Conservation (phyloP, 208 protist genomes). For the Leishmania tarentolae region DNA sequence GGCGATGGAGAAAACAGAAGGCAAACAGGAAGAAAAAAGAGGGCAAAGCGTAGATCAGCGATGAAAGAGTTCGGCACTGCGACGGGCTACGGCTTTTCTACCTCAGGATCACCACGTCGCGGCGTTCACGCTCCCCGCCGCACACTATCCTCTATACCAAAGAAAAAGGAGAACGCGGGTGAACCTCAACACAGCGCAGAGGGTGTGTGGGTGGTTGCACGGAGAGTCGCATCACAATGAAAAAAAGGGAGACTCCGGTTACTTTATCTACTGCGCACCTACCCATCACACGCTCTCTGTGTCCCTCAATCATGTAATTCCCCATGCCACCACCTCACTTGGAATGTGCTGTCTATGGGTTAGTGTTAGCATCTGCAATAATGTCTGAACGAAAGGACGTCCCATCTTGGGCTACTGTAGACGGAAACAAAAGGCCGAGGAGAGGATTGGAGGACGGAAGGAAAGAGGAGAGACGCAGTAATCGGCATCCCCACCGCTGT, state of each 20-base stretch:
- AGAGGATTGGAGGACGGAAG: constrained; percentile 5
- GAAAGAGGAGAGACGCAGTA: constrained; percentile 9
- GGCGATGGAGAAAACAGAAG: constrained; percentile 6
- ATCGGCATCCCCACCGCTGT: neutral
- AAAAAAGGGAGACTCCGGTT: neutral
- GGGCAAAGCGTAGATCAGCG: neutral
- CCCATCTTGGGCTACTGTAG: neutral
- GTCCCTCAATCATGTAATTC: neutral
- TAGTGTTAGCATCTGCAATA: constrained; percentile 3
- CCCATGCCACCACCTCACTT: neutral
- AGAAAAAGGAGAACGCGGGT: constrained; percentile 4
- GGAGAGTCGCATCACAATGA: neutral
- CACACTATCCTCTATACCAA: neutral
- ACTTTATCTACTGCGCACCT: neutral
- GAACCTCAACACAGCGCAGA: neutral
- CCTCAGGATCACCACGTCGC: neutral
- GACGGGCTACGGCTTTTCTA: neutral
- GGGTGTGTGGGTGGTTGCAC: neutral
- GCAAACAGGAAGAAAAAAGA: constrained; percentile 9
- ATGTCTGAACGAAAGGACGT: neutral
- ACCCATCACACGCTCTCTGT: neutral
- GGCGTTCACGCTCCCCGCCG: neutral
- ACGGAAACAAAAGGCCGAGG: neutral
- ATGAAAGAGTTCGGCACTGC: neutral
- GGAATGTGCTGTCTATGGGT: constrained; percentile 2